phyloP scores from a whole-genome alignment of 768 basidiomycete genomes.

The Wakefieldia striispora region DNA sequence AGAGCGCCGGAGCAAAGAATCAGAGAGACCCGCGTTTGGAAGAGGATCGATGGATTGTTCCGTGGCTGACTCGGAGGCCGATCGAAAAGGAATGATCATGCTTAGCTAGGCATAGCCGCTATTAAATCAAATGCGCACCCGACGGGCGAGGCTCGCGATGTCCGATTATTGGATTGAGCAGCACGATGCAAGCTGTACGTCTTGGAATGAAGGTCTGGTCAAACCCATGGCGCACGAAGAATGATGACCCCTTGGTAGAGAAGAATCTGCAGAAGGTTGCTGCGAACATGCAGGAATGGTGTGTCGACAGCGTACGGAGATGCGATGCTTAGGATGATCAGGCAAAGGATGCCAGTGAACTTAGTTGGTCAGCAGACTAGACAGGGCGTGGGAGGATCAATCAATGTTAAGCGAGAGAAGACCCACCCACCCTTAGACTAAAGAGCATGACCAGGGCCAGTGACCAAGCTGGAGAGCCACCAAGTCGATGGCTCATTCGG shows the following conservation, averaged over 20 bases:
- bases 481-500: slow-evolving; percentile 1
- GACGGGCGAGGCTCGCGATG: slow-evolving; percentile 5
- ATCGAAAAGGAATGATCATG: background rate
- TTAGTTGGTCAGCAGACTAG: background rate
- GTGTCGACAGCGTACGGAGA: slow-evolving; percentile 11
- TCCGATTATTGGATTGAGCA: background rate
- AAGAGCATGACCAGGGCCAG: background rate
- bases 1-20: background rate
- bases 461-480: slow-evolving; percentile 5
- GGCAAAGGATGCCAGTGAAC: no score
- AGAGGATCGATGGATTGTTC: background rate
- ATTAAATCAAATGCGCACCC: background rate
- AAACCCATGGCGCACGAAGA: background rate
- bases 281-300: slow-evolving; percentile 25
- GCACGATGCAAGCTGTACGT: background rate
- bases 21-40: slow-evolving; percentile 3
- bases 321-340: slow-evolving; percentile 3
- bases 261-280: background rate
- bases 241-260: background rate
- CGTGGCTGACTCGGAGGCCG: no score
- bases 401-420: slow-evolving; percentile 8
- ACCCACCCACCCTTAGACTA: background rate
- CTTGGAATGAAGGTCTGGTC: background rate
- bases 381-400: slow-evolving; percentile 11
- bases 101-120: background rate